Conservation (phyloP, 202 grass and related monocot species). For the Zoysia matrella region DNA sequence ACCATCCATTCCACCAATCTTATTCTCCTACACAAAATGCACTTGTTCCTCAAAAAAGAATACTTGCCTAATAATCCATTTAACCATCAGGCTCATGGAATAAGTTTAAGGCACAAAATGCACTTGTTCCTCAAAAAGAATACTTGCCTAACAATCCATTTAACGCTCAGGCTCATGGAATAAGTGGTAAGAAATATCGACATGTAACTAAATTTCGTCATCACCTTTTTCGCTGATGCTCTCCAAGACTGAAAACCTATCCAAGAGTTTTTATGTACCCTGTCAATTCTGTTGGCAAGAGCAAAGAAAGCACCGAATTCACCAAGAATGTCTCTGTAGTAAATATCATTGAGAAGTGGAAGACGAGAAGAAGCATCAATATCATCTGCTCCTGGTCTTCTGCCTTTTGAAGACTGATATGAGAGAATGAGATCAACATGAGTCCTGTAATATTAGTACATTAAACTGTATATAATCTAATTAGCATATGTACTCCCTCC, state of each 20-base stretch:
- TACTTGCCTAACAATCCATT: constrained; percentile 21
- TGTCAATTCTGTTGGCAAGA: constrained; percentile 84
- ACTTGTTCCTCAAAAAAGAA: no score
- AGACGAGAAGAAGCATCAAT: constrained; percentile 30
- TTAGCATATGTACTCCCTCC: neutral
- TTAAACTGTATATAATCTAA: neutral
- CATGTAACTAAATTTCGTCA: constrained; percentile 8
- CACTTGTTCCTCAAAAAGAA: constrained; percentile 9
- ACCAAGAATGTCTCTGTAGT: constrained; percentile 90
- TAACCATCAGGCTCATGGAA: no score
- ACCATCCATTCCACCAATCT: no score
- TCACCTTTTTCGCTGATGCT: constrained; percentile 80
- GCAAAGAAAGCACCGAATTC: constrained; percentile 98
- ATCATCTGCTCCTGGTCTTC: constrained; percentile 92
- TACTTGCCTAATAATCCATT: no score
- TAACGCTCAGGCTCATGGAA: constrained; percentile 22
- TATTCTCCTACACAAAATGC: no score
- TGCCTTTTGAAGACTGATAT: constrained; percentile 78
- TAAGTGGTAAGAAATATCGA: neutral
- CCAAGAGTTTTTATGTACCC: constrained; percentile 96
- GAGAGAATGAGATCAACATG: constrained; percentile 36
- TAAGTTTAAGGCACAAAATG: constrained; percentile 4
- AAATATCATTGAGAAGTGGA: constrained; percentile 77
- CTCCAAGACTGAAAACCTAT: constrained; percentile 99
- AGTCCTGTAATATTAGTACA: constrained; percentile 19